Evolutionary conservation across 345 rosid genomes (phyloP).

Genomic region (Citrus maxima): DNA sequence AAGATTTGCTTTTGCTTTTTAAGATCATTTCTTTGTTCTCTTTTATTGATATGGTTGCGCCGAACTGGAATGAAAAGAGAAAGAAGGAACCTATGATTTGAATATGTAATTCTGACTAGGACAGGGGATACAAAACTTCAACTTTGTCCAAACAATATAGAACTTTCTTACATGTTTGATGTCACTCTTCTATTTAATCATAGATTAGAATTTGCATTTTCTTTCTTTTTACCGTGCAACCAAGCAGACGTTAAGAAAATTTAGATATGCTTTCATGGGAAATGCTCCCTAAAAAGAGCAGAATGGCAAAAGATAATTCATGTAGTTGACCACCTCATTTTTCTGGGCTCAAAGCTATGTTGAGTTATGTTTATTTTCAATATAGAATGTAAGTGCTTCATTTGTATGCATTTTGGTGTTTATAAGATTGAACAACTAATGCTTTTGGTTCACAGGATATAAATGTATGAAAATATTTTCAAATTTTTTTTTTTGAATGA

Average conservation of each 20-base stretch:
- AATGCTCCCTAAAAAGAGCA: not conserved
- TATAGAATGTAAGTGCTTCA: not conserved
- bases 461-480: not conserved
- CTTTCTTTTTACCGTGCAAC: not conserved
- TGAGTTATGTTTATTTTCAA: not conserved
- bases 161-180: slow-evolving; percentile 5
- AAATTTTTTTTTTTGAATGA: not conserved
- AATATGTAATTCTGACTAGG: not conserved
- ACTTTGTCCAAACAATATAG: not conserved
- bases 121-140: not conserved
- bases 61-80: not conserved
- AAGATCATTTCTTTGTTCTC: not conserved
- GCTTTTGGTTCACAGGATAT: not conserved
- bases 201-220: not conserved
- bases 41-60: not conserved
- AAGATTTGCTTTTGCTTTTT: not conserved
- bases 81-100: not conserved
- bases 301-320: not conserved
- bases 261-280: not conserved
- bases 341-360: not conserved
- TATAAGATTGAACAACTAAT: not conserved
- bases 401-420: not conserved
- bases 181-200: not conserved
- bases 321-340: not conserved
- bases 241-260: not conserved